phyloP scores from a whole-genome alignment of 148 eudicot genomes.

The Talinum fruticosum region DNA sequence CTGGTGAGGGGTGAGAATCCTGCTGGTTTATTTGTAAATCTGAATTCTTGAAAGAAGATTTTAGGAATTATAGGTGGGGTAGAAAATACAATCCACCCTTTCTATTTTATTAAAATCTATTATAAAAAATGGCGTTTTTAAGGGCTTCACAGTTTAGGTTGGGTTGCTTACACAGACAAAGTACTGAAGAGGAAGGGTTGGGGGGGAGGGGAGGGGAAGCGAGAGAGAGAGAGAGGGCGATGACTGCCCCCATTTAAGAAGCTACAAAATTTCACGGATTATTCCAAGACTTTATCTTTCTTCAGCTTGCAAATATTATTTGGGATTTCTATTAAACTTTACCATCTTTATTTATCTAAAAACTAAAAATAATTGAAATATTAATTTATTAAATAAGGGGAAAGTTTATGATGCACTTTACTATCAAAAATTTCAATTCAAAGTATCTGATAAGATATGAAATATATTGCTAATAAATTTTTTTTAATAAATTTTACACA shows the following conservation, averaged over 20 bases:
- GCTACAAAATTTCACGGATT: not conserved
- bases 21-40: slow-evolving; percentile 5
- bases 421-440: too few relatives aligned
- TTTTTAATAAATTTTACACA: too few relatives aligned
- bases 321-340: not conserved
- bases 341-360: too few relatives aligned
- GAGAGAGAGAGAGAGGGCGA: not conserved
- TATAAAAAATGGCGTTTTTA: not conserved
- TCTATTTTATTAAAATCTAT: too few relatives aligned
- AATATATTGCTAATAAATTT: too few relatives aligned
- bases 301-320: not conserved
- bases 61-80: not conserved
- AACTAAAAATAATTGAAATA: too few relatives aligned
- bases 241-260: not conserved
- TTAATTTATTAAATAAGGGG: too few relatives aligned
- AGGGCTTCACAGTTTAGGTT: not conserved
- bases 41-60: not conserved
- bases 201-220: too few relatives aligned
- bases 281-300: not conserved
- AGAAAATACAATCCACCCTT: not conserved
- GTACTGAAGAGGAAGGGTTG: not conserved
- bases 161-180: not conserved
- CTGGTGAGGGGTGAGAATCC: not conserved
- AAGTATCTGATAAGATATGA: too few relatives aligned
- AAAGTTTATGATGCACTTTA: too few relatives aligned